Evolutionary conservation across 495 filamentous ascomycete species (phyloP).

Genomic region (Gamarada debralockiae): DNA sequence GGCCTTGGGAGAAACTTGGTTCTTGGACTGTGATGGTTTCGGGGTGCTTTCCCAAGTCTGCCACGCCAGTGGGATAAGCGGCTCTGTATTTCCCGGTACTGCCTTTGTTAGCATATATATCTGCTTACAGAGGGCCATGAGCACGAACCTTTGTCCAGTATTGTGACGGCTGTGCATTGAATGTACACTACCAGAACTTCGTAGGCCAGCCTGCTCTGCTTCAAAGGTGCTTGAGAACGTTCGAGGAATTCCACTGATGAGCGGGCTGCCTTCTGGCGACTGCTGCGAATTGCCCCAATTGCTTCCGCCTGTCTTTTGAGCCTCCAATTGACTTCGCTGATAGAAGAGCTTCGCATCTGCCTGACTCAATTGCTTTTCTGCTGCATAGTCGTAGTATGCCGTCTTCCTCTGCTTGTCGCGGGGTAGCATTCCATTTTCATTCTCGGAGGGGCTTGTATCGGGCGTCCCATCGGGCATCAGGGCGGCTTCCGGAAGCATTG

Average conservation of each 20-base stretch:
- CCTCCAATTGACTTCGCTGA: conserved; percentile 74
- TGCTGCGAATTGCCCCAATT: conserved; percentile 44
- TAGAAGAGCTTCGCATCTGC: conserved; percentile 93
- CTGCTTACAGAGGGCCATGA: background rate
- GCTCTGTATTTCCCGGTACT: conserved; percentile 23
- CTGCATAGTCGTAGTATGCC: conserved; percentile 79
- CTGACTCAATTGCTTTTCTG: conserved; percentile 86
- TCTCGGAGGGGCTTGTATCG: conserved; percentile 11
- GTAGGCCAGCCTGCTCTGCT: conserved; percentile 22
- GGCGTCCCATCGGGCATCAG: conserved; percentile 11
- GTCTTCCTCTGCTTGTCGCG: conserved; percentile 76
- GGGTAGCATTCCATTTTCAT: conserved; percentile 58
- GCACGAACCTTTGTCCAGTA: conserved; percentile 9
- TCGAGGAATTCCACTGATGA: conserved; percentile 32
- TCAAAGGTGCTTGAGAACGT: conserved; percentile 26
- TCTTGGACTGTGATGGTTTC: conserved; percentile 27
- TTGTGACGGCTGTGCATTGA: conserved; percentile 29
- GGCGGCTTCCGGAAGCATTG: conserved; percentile 25
- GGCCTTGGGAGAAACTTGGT: conserved; percentile 19
- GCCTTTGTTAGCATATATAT: conserved; percentile 2
- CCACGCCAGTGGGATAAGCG: conserved; percentile 28
- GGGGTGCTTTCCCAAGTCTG: conserved; percentile 25
- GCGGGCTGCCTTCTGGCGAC: conserved; percentile 46
- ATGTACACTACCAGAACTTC: conserved; percentile 37
- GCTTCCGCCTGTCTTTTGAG: conserved; percentile 37